phyloP scores from a whole-genome alignment of 1,139 yeast genomes.

The Candida tetrigidarum region DNA sequence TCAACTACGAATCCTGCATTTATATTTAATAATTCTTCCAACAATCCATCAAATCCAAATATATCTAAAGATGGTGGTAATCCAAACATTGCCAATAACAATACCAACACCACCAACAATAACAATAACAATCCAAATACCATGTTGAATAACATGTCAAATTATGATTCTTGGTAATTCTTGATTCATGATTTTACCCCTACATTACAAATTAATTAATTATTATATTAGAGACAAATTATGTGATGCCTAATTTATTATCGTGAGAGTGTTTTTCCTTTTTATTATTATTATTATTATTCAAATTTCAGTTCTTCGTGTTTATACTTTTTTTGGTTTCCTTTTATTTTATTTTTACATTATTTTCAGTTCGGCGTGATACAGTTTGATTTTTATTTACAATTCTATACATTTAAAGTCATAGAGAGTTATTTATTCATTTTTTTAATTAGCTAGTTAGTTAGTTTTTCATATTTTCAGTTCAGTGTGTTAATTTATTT shows the following conservation, averaged over 20 bases:
- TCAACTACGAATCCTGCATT: slow-evolving; percentile 10
- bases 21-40: slow-evolving; percentile 9
- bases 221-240: background rate
- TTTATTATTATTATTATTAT: background rate
- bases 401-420: background rate
- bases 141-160: slow-evolving; percentile 14
- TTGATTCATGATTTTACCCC: slow-evolving; percentile 11
- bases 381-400: background rate
- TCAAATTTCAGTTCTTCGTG: slow-evolving; percentile 7
- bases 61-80: slow-evolving; percentile 7
- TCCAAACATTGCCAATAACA: no score
- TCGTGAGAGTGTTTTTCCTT: no score
- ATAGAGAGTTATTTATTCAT: background rate
- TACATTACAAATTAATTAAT: background rate
- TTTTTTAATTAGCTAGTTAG: background rate
- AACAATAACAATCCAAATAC: background rate
- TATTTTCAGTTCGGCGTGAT: slow-evolving; percentile 3
- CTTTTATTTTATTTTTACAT: background rate
- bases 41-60: slow-evolving; percentile 3
- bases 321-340: background rate
- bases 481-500: background rate
- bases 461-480: no score
- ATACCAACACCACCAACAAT: no score
- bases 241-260: no score
- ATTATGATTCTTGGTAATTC: slow-evolving; percentile 15